These are phyloP conservation scores for Craterostigma plantagineum DNA, from an alignment of 257 asterid species.

Conservation along the genomic window DNA sequence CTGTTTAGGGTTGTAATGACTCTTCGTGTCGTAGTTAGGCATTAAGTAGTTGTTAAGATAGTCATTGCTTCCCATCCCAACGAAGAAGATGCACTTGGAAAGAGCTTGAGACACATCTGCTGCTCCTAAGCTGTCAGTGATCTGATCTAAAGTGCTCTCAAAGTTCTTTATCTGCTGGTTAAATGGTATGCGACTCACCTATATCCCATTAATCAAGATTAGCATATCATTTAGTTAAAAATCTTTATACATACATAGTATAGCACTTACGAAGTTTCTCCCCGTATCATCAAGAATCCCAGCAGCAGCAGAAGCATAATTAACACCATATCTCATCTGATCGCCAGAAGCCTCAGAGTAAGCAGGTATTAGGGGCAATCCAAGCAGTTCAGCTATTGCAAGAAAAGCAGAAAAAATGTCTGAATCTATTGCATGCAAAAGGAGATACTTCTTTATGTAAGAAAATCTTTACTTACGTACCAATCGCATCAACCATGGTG, in stretches of 20 bases:
- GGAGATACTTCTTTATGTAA: not conserved
- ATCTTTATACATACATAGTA: not conserved
- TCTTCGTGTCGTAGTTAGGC: conserved; percentile 56
- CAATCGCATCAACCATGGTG: conserved; percentile 74
- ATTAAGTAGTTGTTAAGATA: conserved; percentile 80
- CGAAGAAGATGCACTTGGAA: conserved; percentile 46
- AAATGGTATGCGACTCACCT: conserved; percentile 76
- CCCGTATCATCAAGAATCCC: conserved; percentile 80
- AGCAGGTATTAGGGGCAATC: conserved; percentile 57
- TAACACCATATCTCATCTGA: conserved; percentile 49
- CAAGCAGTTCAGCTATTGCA: conserved; percentile 64
- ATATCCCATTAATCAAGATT: not conserved
- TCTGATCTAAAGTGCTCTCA: conserved; percentile 47
- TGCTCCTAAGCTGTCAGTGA: conserved; percentile 32
- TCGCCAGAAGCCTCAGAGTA: conserved; percentile 28
- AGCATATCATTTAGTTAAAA: too few species aligned
- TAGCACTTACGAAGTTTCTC: conserved; percentile 53
- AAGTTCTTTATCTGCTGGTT: conserved; percentile 73
- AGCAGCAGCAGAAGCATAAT: conserved; percentile 85
- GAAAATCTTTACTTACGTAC: conserved; percentile 13
- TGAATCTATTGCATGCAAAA: not conserved
- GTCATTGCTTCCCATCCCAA: conserved; percentile 96
- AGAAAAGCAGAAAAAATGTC: not conserved
- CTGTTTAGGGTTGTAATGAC: conserved; percentile 50
- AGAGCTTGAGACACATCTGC: conserved; percentile 31